Conservation (phyloP, 106 monocot genomes). For the Apostasia shenzhenica region DNA sequence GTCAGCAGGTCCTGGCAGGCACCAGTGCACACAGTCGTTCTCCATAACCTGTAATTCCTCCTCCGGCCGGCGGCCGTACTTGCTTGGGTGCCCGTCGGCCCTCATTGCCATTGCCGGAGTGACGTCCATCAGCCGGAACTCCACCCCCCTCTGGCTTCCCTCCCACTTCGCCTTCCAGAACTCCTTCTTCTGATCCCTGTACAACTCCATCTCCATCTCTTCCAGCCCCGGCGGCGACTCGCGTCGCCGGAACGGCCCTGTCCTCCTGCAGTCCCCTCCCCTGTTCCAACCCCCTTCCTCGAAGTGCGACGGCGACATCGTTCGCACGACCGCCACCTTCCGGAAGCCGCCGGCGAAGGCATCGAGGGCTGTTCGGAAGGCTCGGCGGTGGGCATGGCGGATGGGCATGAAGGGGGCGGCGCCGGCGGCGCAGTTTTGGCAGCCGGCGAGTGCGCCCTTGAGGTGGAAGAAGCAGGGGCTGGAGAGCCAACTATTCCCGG, state of each 20-base stretch:
- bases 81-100: conserved; percentile 30
- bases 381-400: conserved; percentile 13
- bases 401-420: conserved; percentile 1
- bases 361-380: conserved; percentile 17
- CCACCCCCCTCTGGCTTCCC: conserved; percentile 7
- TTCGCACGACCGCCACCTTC: conserved; percentile 13
- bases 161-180: conserved; percentile 12
- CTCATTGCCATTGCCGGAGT: conserved; percentile 25
- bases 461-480: conserved; percentile 22
- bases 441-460: conserved; percentile 6
- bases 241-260: conserved; percentile 12
- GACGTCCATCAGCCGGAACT: conserved; percentile 17
- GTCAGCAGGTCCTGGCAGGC: conserved; percentile 31
- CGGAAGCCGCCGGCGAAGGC: conserved; percentile 4
- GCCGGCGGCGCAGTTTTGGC: conserved; percentile 12
- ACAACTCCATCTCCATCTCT: conserved; percentile 13
- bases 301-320: conserved; percentile 27
- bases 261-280: conserved; percentile 23
- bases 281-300: conserved; percentile 30
- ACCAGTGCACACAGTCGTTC: conserved; percentile 37
- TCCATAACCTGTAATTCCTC: not conserved
- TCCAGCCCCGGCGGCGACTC: conserved; percentile 16
- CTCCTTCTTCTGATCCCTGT: conserved; percentile 27
- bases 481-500: conserved; percentile 26
- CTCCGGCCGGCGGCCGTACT: conserved; percentile 15